Evolutionary conservation across 2,329 filamentous ascomycete genomes (phyloP), one percentile per base, ranked within the genome.

Genomic region (Dothiorella sarmentorum): DNA sequence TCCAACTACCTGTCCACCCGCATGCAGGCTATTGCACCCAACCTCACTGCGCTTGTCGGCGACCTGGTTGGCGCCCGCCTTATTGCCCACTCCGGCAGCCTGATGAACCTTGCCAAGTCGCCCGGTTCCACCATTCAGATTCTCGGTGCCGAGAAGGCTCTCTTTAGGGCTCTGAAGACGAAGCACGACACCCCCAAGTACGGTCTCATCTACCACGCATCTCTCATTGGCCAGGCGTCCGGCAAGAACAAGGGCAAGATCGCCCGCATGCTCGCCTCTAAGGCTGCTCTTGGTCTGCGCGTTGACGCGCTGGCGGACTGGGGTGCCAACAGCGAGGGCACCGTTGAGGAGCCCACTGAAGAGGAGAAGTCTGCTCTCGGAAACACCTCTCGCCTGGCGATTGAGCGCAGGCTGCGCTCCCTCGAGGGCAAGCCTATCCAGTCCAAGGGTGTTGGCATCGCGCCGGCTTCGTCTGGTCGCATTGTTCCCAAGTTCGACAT

Each of bases 181-280:
- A 97, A 99, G 83, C 93, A 97, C 76, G 91, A 97, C 71, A 99
- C 94, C 37, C 94, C 94, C 71, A 99, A 97, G 78, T 99, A 97
- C 70, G 94, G 94, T 56, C 84, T 99, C 44, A 95, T 99, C 64
- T 95, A 75, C 64, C 73, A 75, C 63, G 73, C 73, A 15, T 75
- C 72, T 26, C 85, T 99, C 42, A 94, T 99, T 62, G 94, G 94
- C 43, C 94, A 99, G 79, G 94, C 94, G 27, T 96, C 90, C 18
- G 94, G 94, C 69, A 93, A 91, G 81, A 97, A 97, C 82, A 99
- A 99, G 87, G 94, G 94, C 68, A 99, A 99, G 82, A 96, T 99
- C 71, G 94, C 94, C 40, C 90, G 94, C 83, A 91, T 96, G 81
- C 84, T 99, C 62, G 89, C 94, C 49, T 89, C 93, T 66, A 97